Base-by-base conservation (phyloP, 805 yeast genomes). In the Saccharomyces paradoxus region DNA sequence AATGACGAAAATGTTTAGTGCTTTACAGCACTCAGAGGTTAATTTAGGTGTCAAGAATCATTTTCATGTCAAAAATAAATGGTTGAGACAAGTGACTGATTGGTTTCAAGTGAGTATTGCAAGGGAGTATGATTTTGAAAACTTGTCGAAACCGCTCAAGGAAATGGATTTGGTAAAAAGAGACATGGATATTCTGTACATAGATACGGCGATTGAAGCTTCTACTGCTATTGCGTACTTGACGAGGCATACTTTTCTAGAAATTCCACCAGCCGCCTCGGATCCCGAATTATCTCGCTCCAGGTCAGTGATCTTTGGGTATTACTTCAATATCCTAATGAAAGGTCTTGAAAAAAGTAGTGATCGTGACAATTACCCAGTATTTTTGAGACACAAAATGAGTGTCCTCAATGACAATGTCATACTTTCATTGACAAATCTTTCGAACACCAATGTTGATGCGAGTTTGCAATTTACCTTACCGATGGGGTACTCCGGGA, bases 401-500 rank as follows among this genome's bases (percentile, higher is more conserved):
- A 74, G 79, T 26, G 68, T 72, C 8, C 75, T 89, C 30, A 77
- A 82, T 21, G 87, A 84, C 21, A 81, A 83, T 67, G 81, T 84
- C 10, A 80, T 88, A 53, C 71, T 74, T 24, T 82, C 87, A 22
- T 73, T 89, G 50, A 82, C 90, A 2, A 86, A 86, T 59, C 68
- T 89, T 52, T 74, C 89, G 49, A 83, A 81, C 60, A 78, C 88
- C 3, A 89, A 89, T 62, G 82, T 85, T 6, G 89, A 85, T 53
- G 83, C 87, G 26, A 96, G 96, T 7, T 72, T 89, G 61, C 82
- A 81, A 52, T 81, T 81, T 66, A 89, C 91, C 2, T 67, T 89
- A 14, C 90, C 94, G 0, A 77, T 89, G 65, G 94, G 95, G 0
- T 87, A 83, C 62, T 88, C 88, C 61, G 78, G 78, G 24, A 86